Percentiles rank a stretch among this genome's conserved stretches.
These are phyloP conservation scores for Hypocrella siamensis DNA, from an alignment of 2,329 filamentous ascomycete genomes.

Conservation along the genomic window DNA sequence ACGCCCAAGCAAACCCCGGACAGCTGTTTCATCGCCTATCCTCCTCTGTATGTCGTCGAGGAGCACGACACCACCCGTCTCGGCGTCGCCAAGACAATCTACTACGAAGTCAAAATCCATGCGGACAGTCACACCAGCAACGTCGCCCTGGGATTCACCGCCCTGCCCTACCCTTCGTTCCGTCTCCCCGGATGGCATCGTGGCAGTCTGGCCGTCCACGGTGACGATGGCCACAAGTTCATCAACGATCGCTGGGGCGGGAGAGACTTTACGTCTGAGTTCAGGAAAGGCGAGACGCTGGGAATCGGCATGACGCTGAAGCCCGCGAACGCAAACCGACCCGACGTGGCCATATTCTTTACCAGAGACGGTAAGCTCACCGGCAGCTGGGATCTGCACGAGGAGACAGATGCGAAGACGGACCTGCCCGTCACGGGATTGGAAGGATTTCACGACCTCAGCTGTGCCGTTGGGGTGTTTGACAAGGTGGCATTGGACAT, in stretches of 20 bases:
- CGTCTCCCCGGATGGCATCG: constrained; percentile 71
- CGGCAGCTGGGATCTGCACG: constrained; percentile 57
- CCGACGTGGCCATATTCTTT: constrained; percentile 39
- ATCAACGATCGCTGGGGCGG: constrained; percentile 64
- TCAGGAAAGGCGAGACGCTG: constrained; percentile 48
- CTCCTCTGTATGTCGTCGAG: constrained; percentile 50
- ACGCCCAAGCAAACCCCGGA: background rate
- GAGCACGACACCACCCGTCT: constrained; percentile 39
- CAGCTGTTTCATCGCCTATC: constrained; percentile 44
- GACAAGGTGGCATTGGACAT: constrained; percentile 54
- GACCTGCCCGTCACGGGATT: constrained; percentile 50
- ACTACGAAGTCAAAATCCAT: constrained; percentile 54
- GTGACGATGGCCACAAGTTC: constrained; percentile 63
- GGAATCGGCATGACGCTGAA: constrained; percentile 56
- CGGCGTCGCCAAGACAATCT: constrained; percentile 35
- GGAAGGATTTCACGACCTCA: constrained; percentile 56
- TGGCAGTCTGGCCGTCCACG: constrained; percentile 59
- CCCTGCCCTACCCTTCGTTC: constrained; percentile 63
- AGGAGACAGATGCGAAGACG: constrained; percentile 50
- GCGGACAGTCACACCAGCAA: constrained; percentile 27
- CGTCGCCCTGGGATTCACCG: constrained; percentile 54
- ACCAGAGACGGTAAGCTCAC: constrained; percentile 46
- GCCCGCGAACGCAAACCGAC: constrained; percentile 13
- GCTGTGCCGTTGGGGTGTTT: constrained; percentile 56
- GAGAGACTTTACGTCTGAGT: constrained; percentile 48